Evolutionary conservation across 139 green algal species (phyloP), one percentile per base, ranked within the genome.

Genomic region (Asterochloris erici): DNA sequence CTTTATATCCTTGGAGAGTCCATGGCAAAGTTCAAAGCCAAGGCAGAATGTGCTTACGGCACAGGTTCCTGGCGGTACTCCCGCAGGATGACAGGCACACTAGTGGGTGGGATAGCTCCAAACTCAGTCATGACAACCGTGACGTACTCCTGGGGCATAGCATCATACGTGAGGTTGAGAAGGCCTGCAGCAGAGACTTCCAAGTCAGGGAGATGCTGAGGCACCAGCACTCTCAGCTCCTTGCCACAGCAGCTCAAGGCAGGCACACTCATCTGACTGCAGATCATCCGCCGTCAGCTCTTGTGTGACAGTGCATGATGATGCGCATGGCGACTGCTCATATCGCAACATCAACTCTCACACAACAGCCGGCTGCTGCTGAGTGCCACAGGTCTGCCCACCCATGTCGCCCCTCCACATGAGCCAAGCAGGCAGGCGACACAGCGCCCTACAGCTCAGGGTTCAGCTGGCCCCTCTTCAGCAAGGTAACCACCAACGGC

Each of bases 141-240:
- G 23, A 98, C 91, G 84, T 93, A 98, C 64, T 98, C 93, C 12
- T 93, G 91, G 0, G 97, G 96, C 89, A 96, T 98, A 10, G 91
- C 89, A 84, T 99, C 97, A 80, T 98, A 99, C 63, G 91, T 93
- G n/a, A 99, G 86, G 87, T 98, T 99, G 28, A 99, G 90, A 47
- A 98, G 87, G 10, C 81, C 87, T 86, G 83, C 83, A 82, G 47
- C 73, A 19, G 60, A 13, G 69, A 38, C 54, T 27, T 0, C n/a
- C 1, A 12, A n/a, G 47, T 78, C 29, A 77, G 16, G 0, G 21
- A 11, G 21, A n/a, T 79, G 38, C 38, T 54, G 38, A 54, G 38
- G 38, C 38, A 54, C 6, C 38, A 54, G 38, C 6, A 54, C 38
- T 54, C 38, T 54, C 6, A 54, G 38, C 38, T 54, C 38, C 6